Evolutionary conservation across 1,139 yeast genomes (phyloP).

Genomic region (Nakaseomyces delphensis): DNA sequence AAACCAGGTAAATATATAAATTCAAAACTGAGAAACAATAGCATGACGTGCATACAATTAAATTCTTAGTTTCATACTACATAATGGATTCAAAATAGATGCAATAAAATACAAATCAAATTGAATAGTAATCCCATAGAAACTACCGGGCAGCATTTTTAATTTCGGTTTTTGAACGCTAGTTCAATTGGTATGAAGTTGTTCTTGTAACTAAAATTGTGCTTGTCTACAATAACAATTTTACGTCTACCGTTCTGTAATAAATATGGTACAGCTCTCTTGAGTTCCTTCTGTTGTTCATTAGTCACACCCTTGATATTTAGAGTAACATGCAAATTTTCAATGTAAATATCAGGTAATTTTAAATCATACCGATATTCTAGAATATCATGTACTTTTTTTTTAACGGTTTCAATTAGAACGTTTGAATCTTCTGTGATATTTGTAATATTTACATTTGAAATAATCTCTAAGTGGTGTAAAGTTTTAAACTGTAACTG

Average conservation of each 20-base stretch:
- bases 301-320: conserved; percentile 3
- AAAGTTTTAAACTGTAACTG: conserved; percentile 8
- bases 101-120: no score
- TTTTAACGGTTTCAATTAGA: background rate
- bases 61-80: no score
- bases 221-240: background rate
- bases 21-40: no score
- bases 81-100: no score
- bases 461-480: conserved; percentile 10
- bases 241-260: background rate
- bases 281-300: background rate
- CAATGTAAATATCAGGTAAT: conserved; percentile 12
- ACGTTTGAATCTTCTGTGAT: background rate
- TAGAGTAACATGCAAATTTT: conserved; percentile 13
- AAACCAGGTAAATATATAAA: no score
- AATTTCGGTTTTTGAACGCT: background rate
- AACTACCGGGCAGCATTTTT: no score
- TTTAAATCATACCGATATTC: conserved; percentile 14
- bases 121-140: no score
- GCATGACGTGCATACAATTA: no score
- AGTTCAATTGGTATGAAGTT: background rate
- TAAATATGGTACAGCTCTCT: background rate
- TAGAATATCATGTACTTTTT: conserved; percentile 9
- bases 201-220: background rate
- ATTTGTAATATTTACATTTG: background rate